These are phyloP conservation scores for Claviceps digitariae DNA, from an alignment of 2,329 filamentous ascomycete genomes.

Conservation along the genomic window DNA sequence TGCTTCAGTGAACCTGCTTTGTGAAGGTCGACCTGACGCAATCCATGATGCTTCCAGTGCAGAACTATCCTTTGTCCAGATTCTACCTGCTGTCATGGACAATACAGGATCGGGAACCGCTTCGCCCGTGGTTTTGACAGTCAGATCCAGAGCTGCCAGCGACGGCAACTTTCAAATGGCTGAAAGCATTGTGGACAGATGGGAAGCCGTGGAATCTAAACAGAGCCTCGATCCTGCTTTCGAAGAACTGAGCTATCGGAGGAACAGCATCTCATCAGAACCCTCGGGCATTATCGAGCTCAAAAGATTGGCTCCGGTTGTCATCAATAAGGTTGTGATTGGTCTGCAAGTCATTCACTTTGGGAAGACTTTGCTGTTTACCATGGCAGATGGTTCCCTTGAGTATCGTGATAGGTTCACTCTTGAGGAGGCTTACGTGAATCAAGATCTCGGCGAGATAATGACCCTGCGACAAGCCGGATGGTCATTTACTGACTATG, in stretches of 20 bases:
- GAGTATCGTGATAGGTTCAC: slow-evolving; percentile 67
- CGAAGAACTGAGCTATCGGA: slow-evolving; percentile 55
- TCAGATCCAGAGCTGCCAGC: slow-evolving; percentile 50
- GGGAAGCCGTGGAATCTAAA: slow-evolving; percentile 62
- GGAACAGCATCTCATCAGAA: slow-evolving; percentile 33
- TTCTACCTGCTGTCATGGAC: slow-evolving; percentile 55
- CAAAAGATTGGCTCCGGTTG: slow-evolving; percentile 52
- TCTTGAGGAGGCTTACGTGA: slow-evolving; percentile 53
- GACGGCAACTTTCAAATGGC: slow-evolving; percentile 45
- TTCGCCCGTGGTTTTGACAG: slow-evolving; percentile 53
- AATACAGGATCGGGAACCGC: slow-evolving; percentile 39
- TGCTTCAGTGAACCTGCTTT: slow-evolving; percentile 44
- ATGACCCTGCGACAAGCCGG: slow-evolving; percentile 63
- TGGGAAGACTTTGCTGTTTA: slow-evolving; percentile 57
- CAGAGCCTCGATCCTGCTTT: slow-evolving; percentile 62
- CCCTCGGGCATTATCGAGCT: slow-evolving; percentile 28
- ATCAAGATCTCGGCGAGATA: slow-evolving; percentile 51
- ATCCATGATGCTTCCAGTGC: slow-evolving; percentile 37
- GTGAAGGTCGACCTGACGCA: slow-evolving; percentile 29
- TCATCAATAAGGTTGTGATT: slow-evolving; percentile 58
- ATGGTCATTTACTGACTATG: slow-evolving; percentile 55
- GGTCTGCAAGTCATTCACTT: slow-evolving; percentile 55
- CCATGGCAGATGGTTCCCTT: slow-evolving; percentile 67
- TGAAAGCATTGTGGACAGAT: slow-evolving; percentile 66
- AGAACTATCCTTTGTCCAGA: slow-evolving; percentile 60